phyloP scores from a whole-genome alignment of 192 early-diverging fungal genomes.

The Entomortierella beljakovae region DNA sequence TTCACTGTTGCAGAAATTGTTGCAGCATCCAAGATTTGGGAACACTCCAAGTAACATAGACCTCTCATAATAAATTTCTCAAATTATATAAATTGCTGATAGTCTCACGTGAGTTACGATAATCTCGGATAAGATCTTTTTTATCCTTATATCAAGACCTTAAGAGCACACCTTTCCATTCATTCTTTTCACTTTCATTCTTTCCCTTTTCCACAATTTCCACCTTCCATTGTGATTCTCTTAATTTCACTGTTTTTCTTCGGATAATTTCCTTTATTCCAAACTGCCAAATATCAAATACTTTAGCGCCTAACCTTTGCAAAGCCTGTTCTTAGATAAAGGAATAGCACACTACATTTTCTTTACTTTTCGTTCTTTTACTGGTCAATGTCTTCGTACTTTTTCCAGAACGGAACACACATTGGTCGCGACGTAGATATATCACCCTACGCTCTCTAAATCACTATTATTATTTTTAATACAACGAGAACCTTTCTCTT shows the following conservation, averaged over 20 bases:
- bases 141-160: too few species aligned
- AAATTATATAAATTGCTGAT: too few species aligned
- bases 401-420: slow-evolving; percentile 56
- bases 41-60: slow-evolving; percentile 23
- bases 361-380: background rate
- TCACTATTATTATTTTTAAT: background rate
- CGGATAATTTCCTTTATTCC: background rate
- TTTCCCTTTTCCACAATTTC: too few species aligned
- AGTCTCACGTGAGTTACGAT: too few species aligned
- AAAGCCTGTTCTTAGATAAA: background rate
- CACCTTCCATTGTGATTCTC: too few species aligned
- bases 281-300: too few species aligned
- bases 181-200: too few species aligned
- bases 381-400: slow-evolving; percentile 55
- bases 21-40: slow-evolving; percentile 49
- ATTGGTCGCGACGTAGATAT: slow-evolving; percentile 56
- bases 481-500: background rate
- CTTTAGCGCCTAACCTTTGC: too few species aligned
- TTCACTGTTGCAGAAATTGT: slow-evolving; percentile 92
- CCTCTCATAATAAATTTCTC: too few species aligned
- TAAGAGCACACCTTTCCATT: too few species aligned
- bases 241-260: background rate
- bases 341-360: background rate
- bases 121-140: too few species aligned
- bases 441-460: background rate